Base-by-base conservation (phyloP, 2,329 filamentous ascomycete genomes). In the Cladophialophora chaetospira region DNA sequence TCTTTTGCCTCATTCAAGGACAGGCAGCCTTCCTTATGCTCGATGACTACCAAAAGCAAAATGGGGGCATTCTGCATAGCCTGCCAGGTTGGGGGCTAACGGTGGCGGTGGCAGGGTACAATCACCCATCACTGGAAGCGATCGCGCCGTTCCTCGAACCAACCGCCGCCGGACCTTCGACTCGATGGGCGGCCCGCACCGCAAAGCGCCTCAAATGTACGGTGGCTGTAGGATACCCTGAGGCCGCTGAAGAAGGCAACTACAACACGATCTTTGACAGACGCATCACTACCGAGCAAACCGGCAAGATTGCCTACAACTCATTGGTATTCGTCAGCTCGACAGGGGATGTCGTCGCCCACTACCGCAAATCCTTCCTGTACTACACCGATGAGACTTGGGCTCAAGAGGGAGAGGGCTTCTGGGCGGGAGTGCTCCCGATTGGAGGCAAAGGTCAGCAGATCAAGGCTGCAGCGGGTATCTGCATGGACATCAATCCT, bases 341-440 rank as follows among this genome's bases (percentile, higher is more conserved):
- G 3, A 63, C 68, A 0, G 84, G 84, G 3, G 65, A 75, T n/a
- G 71, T 84, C 2, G 63, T 86, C 10, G 72, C 75, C 42, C 84
- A 85, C 66, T 86, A 87, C 70, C 80, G 83, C 61, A 87, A 87
- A 68, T 77, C 77, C 9, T 86, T 86, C 64, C 77, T 87, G 58
- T 87, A 86, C 73, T 86, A 84, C 70, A 86, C 84, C 5, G 84
- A 87, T 64, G 84, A 86, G 65, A 82, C 80, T 1, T 87, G 84
- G 84, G 82, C 84, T 2, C 66, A 73, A 13, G 82, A 84, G 71
- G 80, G 80, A 2, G 57, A 63, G 19, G 64, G 70, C 28, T 68
- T 70, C 60, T 65, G 67, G 61, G 62, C 65, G 8, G 63, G 65
- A 17, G 63, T 67, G n/a, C 57, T 74, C 4, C 68, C 66, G 19